Conservation (phyloP, 2,329 filamentous ascomycete genomes). For the Colletotrichum sp. region DNA sequence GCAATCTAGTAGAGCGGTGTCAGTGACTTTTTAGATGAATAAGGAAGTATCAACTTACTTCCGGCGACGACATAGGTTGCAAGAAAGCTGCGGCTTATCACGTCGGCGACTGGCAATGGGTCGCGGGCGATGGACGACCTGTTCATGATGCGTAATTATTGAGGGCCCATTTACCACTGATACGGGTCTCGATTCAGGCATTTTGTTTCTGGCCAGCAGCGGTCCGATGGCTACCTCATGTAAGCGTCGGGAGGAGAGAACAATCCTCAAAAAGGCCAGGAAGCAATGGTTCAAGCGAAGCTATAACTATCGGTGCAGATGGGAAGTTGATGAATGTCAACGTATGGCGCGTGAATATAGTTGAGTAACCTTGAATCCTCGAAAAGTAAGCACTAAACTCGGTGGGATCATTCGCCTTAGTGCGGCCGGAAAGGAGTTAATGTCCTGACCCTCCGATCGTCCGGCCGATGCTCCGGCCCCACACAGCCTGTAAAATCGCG, state of each 20-base stretch:
- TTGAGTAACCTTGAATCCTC: background rate
- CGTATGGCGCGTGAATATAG: background rate
- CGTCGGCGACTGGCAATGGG: conserved; percentile 28
- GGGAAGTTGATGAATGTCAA: background rate
- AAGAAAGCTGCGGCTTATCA: conserved; percentile 39
- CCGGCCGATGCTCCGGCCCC: background rate
- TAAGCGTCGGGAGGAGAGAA: background rate
- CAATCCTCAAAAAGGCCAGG: background rate
- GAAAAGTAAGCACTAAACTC: background rate
- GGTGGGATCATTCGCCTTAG: background rate
- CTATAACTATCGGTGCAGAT: background rate
- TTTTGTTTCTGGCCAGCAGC: background rate
- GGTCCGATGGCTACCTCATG: background rate
- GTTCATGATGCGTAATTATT: too few species aligned
- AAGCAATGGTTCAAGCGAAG: background rate
- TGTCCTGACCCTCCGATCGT: background rate
- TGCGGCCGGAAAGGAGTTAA: background rate
- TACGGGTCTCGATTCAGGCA: background rate
- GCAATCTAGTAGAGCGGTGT: conserved; percentile 7
- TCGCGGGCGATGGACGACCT: background rate
- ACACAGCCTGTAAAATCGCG: background rate
- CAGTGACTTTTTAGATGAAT: background rate
- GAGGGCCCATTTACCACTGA: background rate
- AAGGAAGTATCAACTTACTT: conserved; percentile 30
- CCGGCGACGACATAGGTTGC: conserved; percentile 36